Conservation (phyloP, 2,329 filamentous ascomycete genomes). For the Fusarium solani-melongenae region DNA sequence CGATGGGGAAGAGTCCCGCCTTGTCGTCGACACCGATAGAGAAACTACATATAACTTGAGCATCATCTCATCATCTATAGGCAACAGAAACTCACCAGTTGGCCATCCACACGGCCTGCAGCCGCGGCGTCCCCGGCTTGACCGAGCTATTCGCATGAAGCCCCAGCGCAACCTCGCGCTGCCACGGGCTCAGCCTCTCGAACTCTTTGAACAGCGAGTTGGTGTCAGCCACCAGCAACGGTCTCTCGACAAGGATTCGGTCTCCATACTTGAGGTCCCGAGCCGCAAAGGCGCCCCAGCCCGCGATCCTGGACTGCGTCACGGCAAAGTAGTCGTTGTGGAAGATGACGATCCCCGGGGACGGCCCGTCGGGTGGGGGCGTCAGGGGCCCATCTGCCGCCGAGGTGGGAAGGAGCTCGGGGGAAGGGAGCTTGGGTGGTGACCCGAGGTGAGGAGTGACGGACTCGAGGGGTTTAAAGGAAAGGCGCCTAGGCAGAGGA, state of each 20-base stretch:
- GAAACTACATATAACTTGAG: constrained; percentile 29
- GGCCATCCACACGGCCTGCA: constrained; percentile 56
- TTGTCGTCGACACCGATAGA: constrained; percentile 41
- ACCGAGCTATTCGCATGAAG: constrained; percentile 51
- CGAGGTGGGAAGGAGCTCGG: background rate
- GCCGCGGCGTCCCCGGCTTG: constrained; percentile 41
- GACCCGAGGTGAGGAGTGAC: background rate
- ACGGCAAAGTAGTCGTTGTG: constrained; percentile 56
- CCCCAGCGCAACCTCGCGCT: constrained; percentile 49
- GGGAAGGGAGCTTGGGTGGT: background rate
- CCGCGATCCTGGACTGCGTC: constrained; percentile 53
- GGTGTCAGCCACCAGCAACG: constrained; percentile 51
- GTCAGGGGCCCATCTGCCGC: background rate
- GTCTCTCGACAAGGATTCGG: constrained; percentile 57
- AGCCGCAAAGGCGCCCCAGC: constrained; percentile 60
- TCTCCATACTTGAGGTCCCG: constrained; percentile 51
- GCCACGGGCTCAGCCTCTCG: constrained; percentile 44
- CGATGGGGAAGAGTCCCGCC: constrained; percentile 60
- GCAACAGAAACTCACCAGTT: constrained; percentile 55
- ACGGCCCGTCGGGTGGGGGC: background rate
- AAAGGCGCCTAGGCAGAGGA: constrained; percentile 8
- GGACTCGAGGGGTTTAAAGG: constrained; percentile 20
- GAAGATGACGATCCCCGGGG: constrained; percentile 36
- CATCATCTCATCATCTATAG: background rate
- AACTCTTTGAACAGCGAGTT: constrained; percentile 49